Base-by-base conservation (phyloP, 129 eudicot species). In the Tagetes erecta region DNA sequence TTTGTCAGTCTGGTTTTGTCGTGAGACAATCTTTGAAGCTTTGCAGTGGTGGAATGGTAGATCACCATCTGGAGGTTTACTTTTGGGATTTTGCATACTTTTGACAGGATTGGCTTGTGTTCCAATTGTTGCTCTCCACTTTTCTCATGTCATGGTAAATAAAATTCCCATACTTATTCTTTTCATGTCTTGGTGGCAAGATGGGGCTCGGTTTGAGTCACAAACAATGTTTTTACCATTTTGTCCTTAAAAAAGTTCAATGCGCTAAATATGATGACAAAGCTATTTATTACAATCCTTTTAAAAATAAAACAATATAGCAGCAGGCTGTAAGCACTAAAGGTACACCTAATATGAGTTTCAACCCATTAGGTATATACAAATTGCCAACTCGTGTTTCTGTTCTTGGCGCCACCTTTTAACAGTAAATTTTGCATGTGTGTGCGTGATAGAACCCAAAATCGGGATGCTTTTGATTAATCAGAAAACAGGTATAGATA, bases 1-100 rank as follows among this genome's bases (percentile, higher is more conserved):
- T 69, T 78, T 95, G 72, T 87, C 96, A 55, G 97, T 95, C 38
- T 95, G 97, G 99, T 95, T 95, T 85, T 95, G 89, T 71, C 97
- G 95, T 55, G 99, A 95, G 78, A 87, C 99, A 57, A 85, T 95
- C 74, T 95, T 95, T 57, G 99, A 95, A 85, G 97, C 97, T 78
- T 90, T 95, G 56, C 99, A 87, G 70, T 95, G 99, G 99, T 95
- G 97, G 99, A 64, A 88, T 79, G 99, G 99, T 46, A 91, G 96
- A 83, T 74, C 99, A 57, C 97, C 99, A 44, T 87, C 99, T 63
- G 99, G 93, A 57, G 90, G 96, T 58, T 79, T 91, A 77, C 96
- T 95, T 77, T 77, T 95, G 87, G 99, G 99, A 37, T 88, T 82
- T 78, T 95, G 97, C 81, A 83, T 95, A 57, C 89, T 95, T 66